A percentile compares a stretch with the other conserved stretches of the same genome.
Evolutionary conservation across 2,329 filamentous ascomycete species (phyloP).

Genomic region (Ophiosphaerella narmari): DNA sequence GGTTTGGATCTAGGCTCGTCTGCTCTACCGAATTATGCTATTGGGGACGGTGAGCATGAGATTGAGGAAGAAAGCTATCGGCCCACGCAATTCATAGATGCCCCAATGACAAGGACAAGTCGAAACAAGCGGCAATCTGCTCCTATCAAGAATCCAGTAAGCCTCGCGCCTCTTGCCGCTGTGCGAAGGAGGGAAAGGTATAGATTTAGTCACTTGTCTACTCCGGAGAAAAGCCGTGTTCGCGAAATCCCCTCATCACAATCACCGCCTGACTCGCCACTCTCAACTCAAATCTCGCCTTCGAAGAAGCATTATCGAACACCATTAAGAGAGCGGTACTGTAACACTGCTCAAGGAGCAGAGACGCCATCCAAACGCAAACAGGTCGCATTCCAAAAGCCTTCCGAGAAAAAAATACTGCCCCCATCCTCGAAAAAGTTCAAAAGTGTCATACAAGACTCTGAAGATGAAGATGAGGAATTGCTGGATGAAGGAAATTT

Average conservation of each 20-base stretch:
- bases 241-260: constrained; percentile 44
- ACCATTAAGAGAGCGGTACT: constrained; percentile 19
- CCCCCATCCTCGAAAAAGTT: constrained; percentile 29
- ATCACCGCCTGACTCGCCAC: constrained; percentile 36
- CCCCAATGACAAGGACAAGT: constrained; percentile 17
- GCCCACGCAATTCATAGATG: constrained; percentile 35
- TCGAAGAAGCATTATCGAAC: constrained; percentile 15
- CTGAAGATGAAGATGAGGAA: constrained; percentile 39
- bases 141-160: constrained; percentile 3
- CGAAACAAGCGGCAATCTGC: constrained; percentile 10
- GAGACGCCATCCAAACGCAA: constrained; percentile 40
- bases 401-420: constrained; percentile 9
- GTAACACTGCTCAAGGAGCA: constrained; percentile 6
- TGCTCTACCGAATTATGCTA: constrained; percentile 3
- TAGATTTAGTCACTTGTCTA: constrained; percentile 37
- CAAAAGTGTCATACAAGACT: constrained; percentile 38
- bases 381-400: constrained; percentile 32
- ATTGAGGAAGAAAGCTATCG: constrained; percentile 31
- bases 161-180: background rate
- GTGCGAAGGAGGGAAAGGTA: constrained; percentile 11
- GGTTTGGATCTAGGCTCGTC: too few relatives aligned
- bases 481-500: constrained; percentile 19
- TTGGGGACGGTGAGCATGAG: constrained; percentile 7
- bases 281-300: constrained; percentile 34
- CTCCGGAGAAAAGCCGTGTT: constrained; percentile 37